Base-by-base conservation (phyloP, 2,329 filamentous ascomycete genomes). In the Tolypocladium endophyticum region DNA sequence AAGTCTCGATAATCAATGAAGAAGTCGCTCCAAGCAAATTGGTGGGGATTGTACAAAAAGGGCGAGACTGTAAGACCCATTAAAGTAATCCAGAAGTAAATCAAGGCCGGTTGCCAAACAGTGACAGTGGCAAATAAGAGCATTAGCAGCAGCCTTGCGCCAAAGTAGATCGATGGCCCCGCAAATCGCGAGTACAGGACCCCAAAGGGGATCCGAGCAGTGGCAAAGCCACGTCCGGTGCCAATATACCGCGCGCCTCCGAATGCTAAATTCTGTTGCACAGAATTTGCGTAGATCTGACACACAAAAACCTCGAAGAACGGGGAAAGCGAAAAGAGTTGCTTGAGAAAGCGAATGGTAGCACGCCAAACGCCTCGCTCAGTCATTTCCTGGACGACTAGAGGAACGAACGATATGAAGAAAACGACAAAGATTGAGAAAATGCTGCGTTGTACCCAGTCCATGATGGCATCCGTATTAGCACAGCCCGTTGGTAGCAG, bases 1-100 rank as follows among this genome's bases (percentile, higher is more conserved):
- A 94, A 99, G 71, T 99, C 94, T 63, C 94, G 89, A 79, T 99
- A 99, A 76, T 99, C 94, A 74, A 99, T 99, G 81, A 99, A 99
- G 82, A 99, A 99, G 72, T 99, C 94, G 73, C 90, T 91, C 94
- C 94, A 99, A 0, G 94, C 87, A 71, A 99, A 99, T 73, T 97
- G 94, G 72, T 99, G 94, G 30, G 94, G 94, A 76, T 99, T 99
- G 84, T 97, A 99, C 28, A 99, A 75, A 85, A 97, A 99, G 0
- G 94, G 94, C 58, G 91, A 96, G 62, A 97, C 85, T 70, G 89
- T 90, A 64, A 99, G 79, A 14, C 93, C 92, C 55, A 97, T 76
- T 58, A 97, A 82, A 2, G 93, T 95, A 57, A 94, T 84, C 92
- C 93, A 99, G 85, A 99, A 99, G 79, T 96, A 99, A 55, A 91